A percentile compares a stretch with the other conserved stretches of the same genome.
These are phyloP conservation scores for Apostasia ramifera DNA, from an alignment of 106 monocot genomes.

Conservation along the genomic window DNA sequence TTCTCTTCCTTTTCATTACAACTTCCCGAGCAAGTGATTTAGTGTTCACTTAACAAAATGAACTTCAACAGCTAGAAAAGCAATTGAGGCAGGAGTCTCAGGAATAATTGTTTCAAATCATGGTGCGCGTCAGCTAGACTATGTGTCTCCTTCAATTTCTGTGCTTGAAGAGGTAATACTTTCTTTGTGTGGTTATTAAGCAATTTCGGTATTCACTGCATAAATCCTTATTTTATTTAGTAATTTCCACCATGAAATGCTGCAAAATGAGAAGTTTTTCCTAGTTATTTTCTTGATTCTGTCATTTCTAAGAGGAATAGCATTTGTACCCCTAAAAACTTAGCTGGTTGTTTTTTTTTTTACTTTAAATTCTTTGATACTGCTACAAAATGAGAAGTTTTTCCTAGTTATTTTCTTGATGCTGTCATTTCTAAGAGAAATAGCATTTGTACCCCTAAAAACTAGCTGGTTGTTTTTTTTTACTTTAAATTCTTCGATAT, in stretches of 20 bases:
- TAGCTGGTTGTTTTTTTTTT: background rate
- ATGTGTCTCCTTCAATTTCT: slow-evolving; percentile 66
- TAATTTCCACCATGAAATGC: background rate
- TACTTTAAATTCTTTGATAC: background rate
- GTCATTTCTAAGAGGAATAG: background rate
- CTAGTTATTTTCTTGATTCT: background rate
- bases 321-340: background rate
- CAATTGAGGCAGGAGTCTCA: slow-evolving; percentile 55
- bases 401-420: background rate
- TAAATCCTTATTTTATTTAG: background rate
- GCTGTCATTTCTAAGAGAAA: background rate
- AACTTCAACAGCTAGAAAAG: slow-evolving; percentile 44
- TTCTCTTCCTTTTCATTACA: background rate
- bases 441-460: background rate
- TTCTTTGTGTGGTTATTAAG: background rate
- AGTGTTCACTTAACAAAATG: background rate
- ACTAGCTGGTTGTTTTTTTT: too few relatives aligned
- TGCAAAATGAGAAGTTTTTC: background rate
- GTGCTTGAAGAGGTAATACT: slow-evolving; percentile 70
- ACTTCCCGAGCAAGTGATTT: background rate
- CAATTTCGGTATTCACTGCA: background rate
- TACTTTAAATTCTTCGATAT: background rate
- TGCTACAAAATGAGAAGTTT: background rate
- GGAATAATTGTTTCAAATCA: slow-evolving; percentile 90
- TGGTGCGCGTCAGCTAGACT: slow-evolving; percentile 83